Evolutionary conservation across 768 basidiomycete genomes (phyloP).

Genomic region (Porphyrellus cyaneotinctus): DNA sequence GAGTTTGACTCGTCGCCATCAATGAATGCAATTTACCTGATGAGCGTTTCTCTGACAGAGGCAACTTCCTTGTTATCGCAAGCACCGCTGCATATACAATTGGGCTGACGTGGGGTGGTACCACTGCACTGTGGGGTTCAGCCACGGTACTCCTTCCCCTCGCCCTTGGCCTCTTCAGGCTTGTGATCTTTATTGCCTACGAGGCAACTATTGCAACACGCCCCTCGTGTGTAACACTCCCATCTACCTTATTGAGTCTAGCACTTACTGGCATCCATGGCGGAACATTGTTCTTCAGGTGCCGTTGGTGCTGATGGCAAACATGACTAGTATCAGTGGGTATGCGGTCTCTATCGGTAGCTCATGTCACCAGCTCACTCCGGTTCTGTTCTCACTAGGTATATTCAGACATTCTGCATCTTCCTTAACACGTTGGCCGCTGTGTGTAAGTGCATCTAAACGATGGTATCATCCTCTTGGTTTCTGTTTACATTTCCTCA

Average conservation of each 20-base stretch:
- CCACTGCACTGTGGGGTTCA: constrained; percentile 39
- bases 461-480: neutral
- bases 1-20: neutral
- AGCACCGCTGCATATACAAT: constrained; percentile 28
- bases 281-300: constrained; percentile 18
- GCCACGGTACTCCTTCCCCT: constrained; percentile 40
- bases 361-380: neutral
- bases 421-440: constrained; percentile 14
- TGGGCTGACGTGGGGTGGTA: constrained; percentile 42
- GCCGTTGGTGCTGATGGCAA: constrained; percentile 30
- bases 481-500: constrained; percentile 33
- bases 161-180: constrained; percentile 35
- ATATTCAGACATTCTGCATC: constrained; percentile 31
- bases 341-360: neutral
- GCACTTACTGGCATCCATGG: neutral
- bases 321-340: constrained; percentile 32
- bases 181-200: constrained; percentile 35
- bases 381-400: constrained; percentile 9
- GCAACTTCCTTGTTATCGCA: constrained; percentile 33
- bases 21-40: neutral
- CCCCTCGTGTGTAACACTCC: constrained; percentile 30
- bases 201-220: constrained; percentile 32
- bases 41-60: constrained; percentile 21
- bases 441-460: constrained; percentile 14
- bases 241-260: neutral